Evolutionary conservation across 1,284 basidiomycete species (phyloP), one percentile per base, ranked within the genome.

Genomic region (Sporisorium graminicola): DNA sequence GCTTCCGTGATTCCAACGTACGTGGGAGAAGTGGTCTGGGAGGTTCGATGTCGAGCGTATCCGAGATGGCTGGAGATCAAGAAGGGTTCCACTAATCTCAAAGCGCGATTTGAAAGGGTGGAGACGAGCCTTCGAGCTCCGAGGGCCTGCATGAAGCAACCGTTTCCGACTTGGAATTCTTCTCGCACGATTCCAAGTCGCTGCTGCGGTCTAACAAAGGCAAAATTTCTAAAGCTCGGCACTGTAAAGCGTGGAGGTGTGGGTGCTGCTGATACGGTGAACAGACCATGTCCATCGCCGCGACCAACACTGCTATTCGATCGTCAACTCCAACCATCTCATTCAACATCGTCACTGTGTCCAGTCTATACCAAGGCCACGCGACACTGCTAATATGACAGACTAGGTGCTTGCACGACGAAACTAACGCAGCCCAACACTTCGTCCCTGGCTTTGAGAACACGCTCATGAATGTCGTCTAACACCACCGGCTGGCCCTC

Each of bases 401-500:
- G 18, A 2, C 20, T n/a, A 2, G 14, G 20, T 22, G 27, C 6
- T 14, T 42, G 8, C 65, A 53, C 35, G 42, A 20, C 26, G 42
- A 37, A 42, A 20, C 24, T 12, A 20, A 20, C 26, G 53, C 46
- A 64, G 61, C 52, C 53, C 31, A 24, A 31, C 22, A 37, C 22
- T 35, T 24, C 42, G 46, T 22, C 14, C 18, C 24, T 29, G 12
- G 67, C 53, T 22, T 24, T 42, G 43, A 37, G 12, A 35, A 35
- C 47, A 18, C 55, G 47, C 47, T 33, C 52, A 50, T 66, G 69
- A 65, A 72, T 72, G 69, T 59, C 63, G 69, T 62, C 69, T 47
- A 65, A 56, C 16, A 47, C 49, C 18, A 49, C 40, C 6, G 20
- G 37, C 27, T 50, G 54, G 35, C 55, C 63, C 43, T 54, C 44